Evolutionary conservation across 2,329 filamentous ascomycete genomes (phyloP).

Genomic region (Fusarium illudens): DNA sequence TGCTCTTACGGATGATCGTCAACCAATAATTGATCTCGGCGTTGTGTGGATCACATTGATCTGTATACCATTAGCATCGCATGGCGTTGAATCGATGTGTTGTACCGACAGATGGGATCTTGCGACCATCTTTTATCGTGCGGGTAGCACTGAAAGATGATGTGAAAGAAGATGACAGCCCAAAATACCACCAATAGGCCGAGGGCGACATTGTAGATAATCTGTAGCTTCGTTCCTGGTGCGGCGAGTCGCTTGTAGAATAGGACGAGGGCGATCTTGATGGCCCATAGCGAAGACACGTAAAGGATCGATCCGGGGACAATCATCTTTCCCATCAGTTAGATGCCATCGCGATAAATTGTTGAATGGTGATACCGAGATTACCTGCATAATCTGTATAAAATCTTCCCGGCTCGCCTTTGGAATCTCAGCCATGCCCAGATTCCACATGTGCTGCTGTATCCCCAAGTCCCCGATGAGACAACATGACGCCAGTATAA

Average conservation of each 20-base stretch:
- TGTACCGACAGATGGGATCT: conserved; percentile 36
- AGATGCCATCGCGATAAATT: neutral
- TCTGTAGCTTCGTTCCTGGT: conserved; percentile 46
- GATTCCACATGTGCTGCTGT: conserved; percentile 38
- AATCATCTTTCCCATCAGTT: conserved; percentile 45
- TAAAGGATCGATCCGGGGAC: conserved; percentile 52
- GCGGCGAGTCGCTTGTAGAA: conserved; percentile 53
- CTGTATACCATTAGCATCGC: conserved; percentile 8
- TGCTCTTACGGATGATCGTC: conserved; percentile 28
- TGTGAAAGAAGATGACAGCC: conserved; percentile 49
- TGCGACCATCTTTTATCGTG: conserved; percentile 45
- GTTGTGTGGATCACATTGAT: conserved; percentile 30
- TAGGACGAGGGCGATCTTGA: conserved; percentile 52
- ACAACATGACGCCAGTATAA: conserved; percentile 29
- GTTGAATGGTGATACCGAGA: neutral
- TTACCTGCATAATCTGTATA: conserved; percentile 40
- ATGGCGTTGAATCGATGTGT: neutral
- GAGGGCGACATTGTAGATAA: conserved; percentile 49
- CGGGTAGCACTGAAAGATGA: conserved; percentile 51
- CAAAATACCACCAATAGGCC: conserved; percentile 44
- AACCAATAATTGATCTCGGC: conserved; percentile 37
- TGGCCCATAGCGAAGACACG: conserved; percentile 51
- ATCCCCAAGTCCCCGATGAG: conserved; percentile 35
- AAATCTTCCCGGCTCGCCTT: conserved; percentile 35
- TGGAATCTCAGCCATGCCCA: conserved; percentile 40